Evolutionary conservation across 2,329 filamentous ascomycete genomes (phyloP).

Genomic region (Cladobotryum protrusum): DNA sequence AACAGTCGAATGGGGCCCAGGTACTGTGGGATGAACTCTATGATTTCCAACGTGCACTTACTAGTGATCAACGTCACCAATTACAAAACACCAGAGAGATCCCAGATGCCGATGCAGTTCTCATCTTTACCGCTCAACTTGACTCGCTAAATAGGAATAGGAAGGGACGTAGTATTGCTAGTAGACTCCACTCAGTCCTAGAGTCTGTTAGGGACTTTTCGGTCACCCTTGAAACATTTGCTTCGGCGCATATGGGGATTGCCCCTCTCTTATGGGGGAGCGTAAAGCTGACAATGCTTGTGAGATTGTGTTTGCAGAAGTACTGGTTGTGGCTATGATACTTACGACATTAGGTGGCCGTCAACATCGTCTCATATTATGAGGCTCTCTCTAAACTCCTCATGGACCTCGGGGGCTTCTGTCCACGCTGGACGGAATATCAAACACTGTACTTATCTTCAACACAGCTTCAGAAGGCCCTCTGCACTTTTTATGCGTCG

Average conservation of each 20-base stretch:
- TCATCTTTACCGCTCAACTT: conserved; percentile 29
- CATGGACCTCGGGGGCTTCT: conserved; percentile 27
- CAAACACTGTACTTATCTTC: conserved; percentile 30
- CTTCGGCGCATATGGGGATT: conserved; percentile 30
- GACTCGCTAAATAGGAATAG: conserved; percentile 17
- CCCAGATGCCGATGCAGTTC: conserved; percentile 24
- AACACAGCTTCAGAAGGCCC: conserved; percentile 24
- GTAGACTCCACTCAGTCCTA: conserved; percentile 26
- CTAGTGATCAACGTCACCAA: conserved; percentile 6
- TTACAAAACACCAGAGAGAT: neutral
- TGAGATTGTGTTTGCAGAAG: conserved; percentile 6
- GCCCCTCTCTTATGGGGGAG: conserved; percentile 39
- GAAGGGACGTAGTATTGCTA: conserved; percentile 22
- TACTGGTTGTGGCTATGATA: too few relatives aligned
- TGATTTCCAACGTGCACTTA: conserved; percentile 1
- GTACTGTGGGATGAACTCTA: neutral
- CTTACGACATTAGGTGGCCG: conserved; percentile 19
- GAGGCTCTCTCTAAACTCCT: conserved; percentile 32
- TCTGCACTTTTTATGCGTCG: conserved; percentile 30
- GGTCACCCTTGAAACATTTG: conserved; percentile 29
- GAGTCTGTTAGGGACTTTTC: conserved; percentile 32
- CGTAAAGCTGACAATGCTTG: conserved; percentile 34
- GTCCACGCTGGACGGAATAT: conserved; percentile 32
- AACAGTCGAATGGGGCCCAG: too few relatives aligned
- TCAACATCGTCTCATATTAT: conserved; percentile 34